Percentiles rank a stretch among this genome's conserved stretches.
These are phyloP conservation scores for Aspergillus costaricaensis DNA, from an alignment of 2,329 filamentous ascomycete species.

Conservation along the genomic window DNA sequence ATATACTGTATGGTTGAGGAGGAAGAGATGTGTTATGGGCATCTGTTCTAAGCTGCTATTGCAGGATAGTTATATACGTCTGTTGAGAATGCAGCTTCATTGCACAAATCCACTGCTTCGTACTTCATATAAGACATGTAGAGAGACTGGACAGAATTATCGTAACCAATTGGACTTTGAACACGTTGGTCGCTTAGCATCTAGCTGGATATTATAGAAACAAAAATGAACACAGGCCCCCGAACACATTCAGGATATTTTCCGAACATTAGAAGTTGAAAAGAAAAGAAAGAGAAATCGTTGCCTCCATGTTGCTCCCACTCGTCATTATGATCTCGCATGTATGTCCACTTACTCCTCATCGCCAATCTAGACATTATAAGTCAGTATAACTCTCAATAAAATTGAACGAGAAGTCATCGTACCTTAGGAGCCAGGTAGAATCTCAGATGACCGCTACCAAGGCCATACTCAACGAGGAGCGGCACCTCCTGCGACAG, in stretches of 20 bases:
- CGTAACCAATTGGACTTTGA: constrained; percentile 13
- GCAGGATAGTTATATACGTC: background rate
- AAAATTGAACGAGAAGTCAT: constrained; percentile 27
- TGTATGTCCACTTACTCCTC: constrained; percentile 45
- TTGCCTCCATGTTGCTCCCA: constrained; percentile 53
- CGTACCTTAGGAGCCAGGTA: constrained; percentile 95
- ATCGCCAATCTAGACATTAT: constrained; percentile 63
- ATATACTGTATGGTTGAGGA: background rate
- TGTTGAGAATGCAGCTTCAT: background rate
- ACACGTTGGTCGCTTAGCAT: constrained; percentile 22
- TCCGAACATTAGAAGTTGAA: constrained; percentile 21
- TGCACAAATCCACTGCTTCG: background rate
- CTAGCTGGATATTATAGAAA: constrained; percentile 25
- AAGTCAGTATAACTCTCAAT: constrained; percentile 20
- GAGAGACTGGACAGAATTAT: background rate
- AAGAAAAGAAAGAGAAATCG: constrained; percentile 29
- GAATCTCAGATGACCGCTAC: constrained; percentile 89
- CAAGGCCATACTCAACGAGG: constrained; percentile 85
- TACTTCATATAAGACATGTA: background rate
- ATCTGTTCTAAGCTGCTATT: background rate
- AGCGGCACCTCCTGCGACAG: constrained; percentile 95
- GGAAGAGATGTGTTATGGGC: background rate
- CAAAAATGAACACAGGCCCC: constrained; percentile 10
- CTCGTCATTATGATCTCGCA: constrained; percentile 33
- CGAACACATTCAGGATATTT: constrained; percentile 25